Evolutionary conservation across 2,329 filamentous ascomycete genomes (phyloP).

Genomic region (Xylariaceae sp.): DNA sequence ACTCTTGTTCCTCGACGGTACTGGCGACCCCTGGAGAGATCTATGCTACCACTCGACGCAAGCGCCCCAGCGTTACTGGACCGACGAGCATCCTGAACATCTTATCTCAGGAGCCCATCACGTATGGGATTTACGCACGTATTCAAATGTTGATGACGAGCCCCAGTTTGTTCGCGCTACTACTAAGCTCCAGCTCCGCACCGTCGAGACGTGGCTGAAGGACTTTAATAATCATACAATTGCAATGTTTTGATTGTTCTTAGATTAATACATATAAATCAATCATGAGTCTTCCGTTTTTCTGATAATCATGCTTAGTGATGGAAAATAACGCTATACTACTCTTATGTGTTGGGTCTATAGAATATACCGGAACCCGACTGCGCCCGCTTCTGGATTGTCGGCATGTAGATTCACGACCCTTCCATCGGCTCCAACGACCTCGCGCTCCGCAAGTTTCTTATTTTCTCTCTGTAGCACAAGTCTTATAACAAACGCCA

Average conservation of each 20-base stretch:
- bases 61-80: constrained; percentile 32
- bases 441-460: constrained; percentile 49
- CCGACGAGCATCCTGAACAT: constrained; percentile 42
- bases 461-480: constrained; percentile 58
- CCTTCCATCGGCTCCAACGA: constrained; percentile 17
- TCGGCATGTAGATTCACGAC: constrained; percentile 4
- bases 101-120: constrained; percentile 49
- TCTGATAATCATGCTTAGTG: too few species aligned
- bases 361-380: constrained; percentile 27
- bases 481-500: constrained; percentile 50
- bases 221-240: constrained; percentile 19
- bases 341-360: constrained; percentile 2
- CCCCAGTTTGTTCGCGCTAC: constrained; percentile 11
- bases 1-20: constrained; percentile 48
- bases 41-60: constrained; percentile 46
- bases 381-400: constrained; percentile 6
- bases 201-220: constrained; percentile 44
- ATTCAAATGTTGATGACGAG: constrained; percentile 9
- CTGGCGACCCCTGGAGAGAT: constrained; percentile 49
- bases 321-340: too few species aligned
- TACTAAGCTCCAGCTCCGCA: constrained; percentile 21
- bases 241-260: neutral
- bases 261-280: too few species aligned
- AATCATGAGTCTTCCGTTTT: too few species aligned
- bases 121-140: constrained; percentile 42